Evolutionary conservation across 305 asterid species (phyloP).

Genomic region (Fraxinus greggii): DNA sequence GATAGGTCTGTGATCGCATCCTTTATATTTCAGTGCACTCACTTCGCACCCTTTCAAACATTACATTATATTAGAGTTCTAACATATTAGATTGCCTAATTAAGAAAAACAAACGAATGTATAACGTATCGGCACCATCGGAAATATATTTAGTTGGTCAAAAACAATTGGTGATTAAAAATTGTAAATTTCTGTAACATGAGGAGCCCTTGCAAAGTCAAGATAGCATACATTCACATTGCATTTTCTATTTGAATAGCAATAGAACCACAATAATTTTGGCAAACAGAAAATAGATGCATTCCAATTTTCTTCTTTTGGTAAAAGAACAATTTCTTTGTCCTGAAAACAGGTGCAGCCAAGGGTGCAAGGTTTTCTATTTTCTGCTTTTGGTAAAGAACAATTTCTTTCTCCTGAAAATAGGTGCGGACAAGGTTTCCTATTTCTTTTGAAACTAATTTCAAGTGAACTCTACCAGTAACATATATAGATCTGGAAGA

Average conservation of each 20-base stretch:
- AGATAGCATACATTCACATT: slow-evolving; percentile 18
- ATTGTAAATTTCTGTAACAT: slow-evolving; percentile 1
- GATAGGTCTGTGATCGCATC: neutral
- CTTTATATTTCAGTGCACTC: neutral
- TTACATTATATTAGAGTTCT: neutral
- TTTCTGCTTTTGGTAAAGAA: neutral
- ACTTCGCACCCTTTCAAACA: neutral
- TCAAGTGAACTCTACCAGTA: slow-evolving; percentile 4
- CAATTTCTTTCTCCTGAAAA: neutral
- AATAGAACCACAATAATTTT: neutral
- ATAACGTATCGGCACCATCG: neutral
- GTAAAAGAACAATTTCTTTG: slow-evolving; percentile 1
- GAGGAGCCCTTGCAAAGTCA: neutral
- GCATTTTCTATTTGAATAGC: slow-evolving; percentile 17
- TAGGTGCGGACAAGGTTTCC: slow-evolving; percentile 6
- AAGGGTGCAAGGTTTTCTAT: neutral
- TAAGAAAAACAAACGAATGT: neutral
- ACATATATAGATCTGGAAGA: neutral
- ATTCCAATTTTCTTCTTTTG: neutral
- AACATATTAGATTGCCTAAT: neutral
- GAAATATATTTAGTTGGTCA: slow-evolving; percentile 1
- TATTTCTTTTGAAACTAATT: neutral
- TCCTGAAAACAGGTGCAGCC: slow-evolving; percentile 4
- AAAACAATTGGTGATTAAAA: slow-evolving; percentile 7
- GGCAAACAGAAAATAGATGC: neutral